Conservation (phyloP, 2,329 filamentous ascomycete species). For the Claviceps lovelessii region DNA sequence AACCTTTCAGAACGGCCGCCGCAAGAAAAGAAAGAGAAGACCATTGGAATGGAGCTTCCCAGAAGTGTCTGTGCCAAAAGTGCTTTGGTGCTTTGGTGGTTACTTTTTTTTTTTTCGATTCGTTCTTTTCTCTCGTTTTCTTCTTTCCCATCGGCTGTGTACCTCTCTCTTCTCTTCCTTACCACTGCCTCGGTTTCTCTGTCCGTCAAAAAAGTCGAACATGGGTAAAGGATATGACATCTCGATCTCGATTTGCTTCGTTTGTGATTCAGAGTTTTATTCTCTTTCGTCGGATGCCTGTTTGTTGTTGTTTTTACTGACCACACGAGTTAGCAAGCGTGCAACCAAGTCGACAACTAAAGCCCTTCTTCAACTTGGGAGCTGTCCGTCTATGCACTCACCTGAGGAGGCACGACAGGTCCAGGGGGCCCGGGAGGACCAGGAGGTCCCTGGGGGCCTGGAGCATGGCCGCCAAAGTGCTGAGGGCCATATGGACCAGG, state of each 20-base stretch:
- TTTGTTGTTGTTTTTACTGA: neutral
- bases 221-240: neutral
- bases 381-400: constrained; percentile 11
- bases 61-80: neutral
- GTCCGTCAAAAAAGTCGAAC: neutral
- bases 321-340: neutral
- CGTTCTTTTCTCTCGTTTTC: neutral
- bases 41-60: constrained; percentile 10
- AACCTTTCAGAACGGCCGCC: constrained; percentile 9
- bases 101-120: neutral
- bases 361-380: neutral
- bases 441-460: constrained; percentile 23
- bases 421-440: constrained; percentile 23
- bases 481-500: constrained; percentile 29
- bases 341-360: neutral
- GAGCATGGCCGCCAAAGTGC: constrained; percentile 20
- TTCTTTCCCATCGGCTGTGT: neutral
- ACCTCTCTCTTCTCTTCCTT: neutral
- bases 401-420: constrained; percentile 26
- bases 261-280: neutral
- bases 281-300: neutral
- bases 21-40: constrained; percentile 12
- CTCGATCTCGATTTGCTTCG: neutral
- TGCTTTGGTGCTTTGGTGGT: neutral
- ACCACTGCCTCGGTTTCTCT: neutral